These are phyloP conservation scores for Macrotyloma uniflorum DNA, from an alignment of 306 rosid species.

Conservation along the genomic window DNA sequence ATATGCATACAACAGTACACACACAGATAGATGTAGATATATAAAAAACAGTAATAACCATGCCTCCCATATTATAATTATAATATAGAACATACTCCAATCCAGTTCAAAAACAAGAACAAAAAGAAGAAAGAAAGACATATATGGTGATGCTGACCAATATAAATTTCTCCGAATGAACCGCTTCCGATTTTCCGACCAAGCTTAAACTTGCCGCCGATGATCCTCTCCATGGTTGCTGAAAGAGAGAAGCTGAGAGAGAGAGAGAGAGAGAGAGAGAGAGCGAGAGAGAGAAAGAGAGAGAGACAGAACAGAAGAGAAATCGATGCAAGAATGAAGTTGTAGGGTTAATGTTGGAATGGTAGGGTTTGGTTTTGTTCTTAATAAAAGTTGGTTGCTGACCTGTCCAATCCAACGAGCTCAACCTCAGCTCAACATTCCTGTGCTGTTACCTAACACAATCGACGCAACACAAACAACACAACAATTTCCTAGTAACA, in stretches of 20 bases:
- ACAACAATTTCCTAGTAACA: not conserved
- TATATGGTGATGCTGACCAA: constrained; percentile 36
- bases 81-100: not conserved
- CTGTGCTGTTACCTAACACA: constrained; percentile 28
- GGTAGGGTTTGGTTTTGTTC: not conserved
- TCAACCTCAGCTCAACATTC: not conserved
- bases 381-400: constrained; percentile 34
- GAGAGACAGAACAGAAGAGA: not conserved
- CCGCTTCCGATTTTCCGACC: constrained; percentile 84
- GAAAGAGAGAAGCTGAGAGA: not conserved
- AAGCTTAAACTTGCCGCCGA: constrained; percentile 65
- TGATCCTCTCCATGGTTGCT: constrained; percentile 60
- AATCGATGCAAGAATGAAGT: not conserved
- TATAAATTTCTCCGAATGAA: constrained; percentile 72
- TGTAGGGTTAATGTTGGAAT: constrained; percentile 26
- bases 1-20: not conserved
- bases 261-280: too few species aligned
- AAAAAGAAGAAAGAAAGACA: not conserved
- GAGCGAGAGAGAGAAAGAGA: too few species aligned
- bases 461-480: not conserved
- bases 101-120: not conserved
- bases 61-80: not conserved
- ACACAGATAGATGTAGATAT: not conserved
- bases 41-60: not conserved
- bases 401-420: constrained; percentile 23